phyloP scores from a whole-genome alignment of 129 eudicot species.

The Arctium lappa region DNA sequence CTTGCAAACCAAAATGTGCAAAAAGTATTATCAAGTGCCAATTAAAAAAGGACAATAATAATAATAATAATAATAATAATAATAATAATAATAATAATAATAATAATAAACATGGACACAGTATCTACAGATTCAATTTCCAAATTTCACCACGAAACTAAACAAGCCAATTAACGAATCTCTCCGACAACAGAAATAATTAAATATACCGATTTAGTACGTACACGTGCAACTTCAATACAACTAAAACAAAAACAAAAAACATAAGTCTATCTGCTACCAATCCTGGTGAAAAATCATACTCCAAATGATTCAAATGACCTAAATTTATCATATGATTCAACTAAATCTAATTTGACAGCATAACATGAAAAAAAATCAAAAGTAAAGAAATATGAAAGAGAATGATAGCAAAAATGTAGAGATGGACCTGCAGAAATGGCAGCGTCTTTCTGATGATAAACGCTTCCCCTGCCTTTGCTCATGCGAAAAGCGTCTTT shows the following conservation, averaged over 20 bases:
- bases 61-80: background rate
- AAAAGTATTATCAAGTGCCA: background rate
- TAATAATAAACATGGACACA: background rate
- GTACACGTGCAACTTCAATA: slow-evolving; percentile 28
- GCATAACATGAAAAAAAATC: too few species aligned
- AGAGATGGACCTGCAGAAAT: slow-evolving; percentile 59
- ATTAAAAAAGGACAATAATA: background rate
- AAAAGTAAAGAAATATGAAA: too few species aligned
- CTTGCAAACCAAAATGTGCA: slow-evolving; percentile 1
- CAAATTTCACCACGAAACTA: background rate
- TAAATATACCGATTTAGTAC: slow-evolving; percentile 3
- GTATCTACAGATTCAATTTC: background rate
- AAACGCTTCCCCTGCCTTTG: slow-evolving; percentile 59
- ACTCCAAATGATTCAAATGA: background rate
- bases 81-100: too few species aligned
- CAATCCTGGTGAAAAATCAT: background rate
- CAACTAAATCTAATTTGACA: too few species aligned
- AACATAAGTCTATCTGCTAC: background rate
- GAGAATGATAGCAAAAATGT: too few species aligned
- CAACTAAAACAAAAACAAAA: background rate
- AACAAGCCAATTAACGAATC: slow-evolving; percentile 9
- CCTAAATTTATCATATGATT: too few species aligned
- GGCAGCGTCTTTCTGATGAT: slow-evolving; percentile 79
- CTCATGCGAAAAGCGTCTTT: too few species aligned
- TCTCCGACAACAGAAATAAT: slow-evolving; percentile 5